These are phyloP conservation scores for Tolypocladium nubicola DNA, from an alignment of 2,329 filamentous ascomycete species.

Conservation along the genomic window DNA sequence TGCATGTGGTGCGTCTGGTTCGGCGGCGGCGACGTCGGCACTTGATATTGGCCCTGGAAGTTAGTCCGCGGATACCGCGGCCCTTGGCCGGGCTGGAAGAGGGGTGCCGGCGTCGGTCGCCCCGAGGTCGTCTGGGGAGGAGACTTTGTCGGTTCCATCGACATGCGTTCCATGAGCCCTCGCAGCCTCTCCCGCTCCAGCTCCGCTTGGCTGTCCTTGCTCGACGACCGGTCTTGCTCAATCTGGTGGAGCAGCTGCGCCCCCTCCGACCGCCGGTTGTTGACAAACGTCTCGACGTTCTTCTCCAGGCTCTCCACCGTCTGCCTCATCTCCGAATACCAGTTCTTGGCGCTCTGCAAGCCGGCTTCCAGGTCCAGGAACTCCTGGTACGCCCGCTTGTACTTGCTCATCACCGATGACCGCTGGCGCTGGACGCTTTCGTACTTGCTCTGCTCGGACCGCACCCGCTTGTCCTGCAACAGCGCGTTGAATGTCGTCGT, in stretches of 20 bases:
- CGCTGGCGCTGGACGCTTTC: conserved; percentile 78
- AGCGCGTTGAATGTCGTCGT: conserved; percentile 78
- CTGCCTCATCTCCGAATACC: conserved; percentile 93
- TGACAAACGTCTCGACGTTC: conserved; percentile 95
- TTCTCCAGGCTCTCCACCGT: conserved; percentile 85
- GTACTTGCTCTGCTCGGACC: conserved; percentile 91
- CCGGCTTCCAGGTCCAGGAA: conserved; percentile 85
- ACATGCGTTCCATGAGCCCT: conserved; percentile 91
- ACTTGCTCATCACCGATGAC: conserved; percentile 70
- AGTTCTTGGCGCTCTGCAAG: conserved; percentile 76
- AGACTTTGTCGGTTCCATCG: conserved; percentile 54
- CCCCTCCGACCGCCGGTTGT: conserved; percentile 84
- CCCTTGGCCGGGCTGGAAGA: conserved; percentile 36
- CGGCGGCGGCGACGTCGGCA: conserved; percentile 45
- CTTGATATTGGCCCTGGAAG: conserved; percentile 47
- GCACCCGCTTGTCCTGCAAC: conserved; percentile 86
- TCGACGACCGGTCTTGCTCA: conserved; percentile 63
- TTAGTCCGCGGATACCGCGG: conserved; percentile 43
- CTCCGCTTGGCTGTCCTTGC: conserved; percentile 54
- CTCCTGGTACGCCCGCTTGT: conserved; percentile 84
- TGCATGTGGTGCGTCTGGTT: conserved; percentile 27
- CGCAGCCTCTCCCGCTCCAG: conserved; percentile 79
- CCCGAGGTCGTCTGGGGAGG: conserved; percentile 17
- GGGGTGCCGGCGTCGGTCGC: conserved; percentile 26
- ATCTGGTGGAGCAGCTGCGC: conserved; percentile 83